These are phyloP conservation scores for Exsudoporus frostii DNA, from an alignment of 768 basidiomycete genomes.

Conservation along the genomic window DNA sequence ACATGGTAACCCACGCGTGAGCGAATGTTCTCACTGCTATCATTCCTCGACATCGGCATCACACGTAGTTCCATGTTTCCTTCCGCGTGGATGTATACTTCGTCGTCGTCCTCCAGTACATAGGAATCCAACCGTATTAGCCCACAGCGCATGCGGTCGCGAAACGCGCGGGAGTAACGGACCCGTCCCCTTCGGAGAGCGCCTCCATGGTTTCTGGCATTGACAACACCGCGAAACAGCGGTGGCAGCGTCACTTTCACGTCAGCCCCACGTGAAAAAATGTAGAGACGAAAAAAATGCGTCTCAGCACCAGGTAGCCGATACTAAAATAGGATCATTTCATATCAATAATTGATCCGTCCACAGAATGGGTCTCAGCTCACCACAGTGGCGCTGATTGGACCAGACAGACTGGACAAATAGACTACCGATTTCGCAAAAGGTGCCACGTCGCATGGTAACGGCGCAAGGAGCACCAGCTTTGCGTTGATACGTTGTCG, in stretches of 20 bases:
- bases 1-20: constrained; percentile 29
- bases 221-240: constrained; percentile 28
- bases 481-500: constrained; percentile 27
- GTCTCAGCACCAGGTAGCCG: constrained; percentile 26
- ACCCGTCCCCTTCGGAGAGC: constrained; percentile 7
- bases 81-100: constrained; percentile 28
- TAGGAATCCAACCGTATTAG: constrained; percentile 19
- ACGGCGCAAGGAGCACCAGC: constrained; percentile 25
- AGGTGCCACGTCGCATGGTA: constrained; percentile 26
- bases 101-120: constrained; percentile 27
- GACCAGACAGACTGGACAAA: constrained; percentile 27
- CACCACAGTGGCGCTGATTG: constrained; percentile 26
- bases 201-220: constrained; percentile 17
- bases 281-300: constrained; percentile 30
- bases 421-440: constrained; percentile 34
- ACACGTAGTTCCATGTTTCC: constrained; percentile 24
- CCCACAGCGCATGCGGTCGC: constrained; percentile 20
- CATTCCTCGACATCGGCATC: constrained; percentile 7
- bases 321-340: constrained; percentile 12
- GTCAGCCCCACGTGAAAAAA: constrained; percentile 27
- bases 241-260: constrained; percentile 30
- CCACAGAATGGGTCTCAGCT: constrained; percentile 9
- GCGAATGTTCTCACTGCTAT: constrained; percentile 10
- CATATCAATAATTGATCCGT: constrained; percentile 2
- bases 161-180: constrained; percentile 25